These are phyloP conservation scores for Kodamaea leandrae DNA, from an alignment of 805 yeast genomes.

Conservation along the genomic window DNA sequence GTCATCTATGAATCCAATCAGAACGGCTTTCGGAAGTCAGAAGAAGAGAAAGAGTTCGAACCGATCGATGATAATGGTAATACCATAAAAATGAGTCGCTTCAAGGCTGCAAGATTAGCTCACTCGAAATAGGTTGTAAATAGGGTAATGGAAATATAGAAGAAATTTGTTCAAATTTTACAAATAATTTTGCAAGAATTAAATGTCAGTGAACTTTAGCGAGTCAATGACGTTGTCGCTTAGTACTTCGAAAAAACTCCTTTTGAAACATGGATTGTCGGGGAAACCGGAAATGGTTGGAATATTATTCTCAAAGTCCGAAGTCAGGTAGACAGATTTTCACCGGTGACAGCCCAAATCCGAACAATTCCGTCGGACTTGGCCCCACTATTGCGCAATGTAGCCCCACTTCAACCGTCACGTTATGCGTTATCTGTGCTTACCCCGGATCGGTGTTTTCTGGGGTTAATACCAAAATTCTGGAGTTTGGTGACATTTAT, in stretches of 20 bases:
- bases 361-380: no score
- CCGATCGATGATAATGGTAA: conserved; percentile 66
- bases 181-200: no score
- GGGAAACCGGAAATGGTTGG: no score
- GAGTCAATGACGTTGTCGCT: no score
- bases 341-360: no score
- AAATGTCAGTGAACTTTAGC: no score
- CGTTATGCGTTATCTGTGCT: background rate
- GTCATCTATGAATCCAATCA: conserved; percentile 43
- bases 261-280: no score
- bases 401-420: background rate
- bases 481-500: background rate
- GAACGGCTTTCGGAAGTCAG: conserved; percentile 43
- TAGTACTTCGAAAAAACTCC: no score
- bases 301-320: no score
- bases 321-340: no score
- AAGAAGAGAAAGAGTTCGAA: conserved; percentile 56
- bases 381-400: background rate
- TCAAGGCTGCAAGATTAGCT: conserved; percentile 50
- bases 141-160: no score
- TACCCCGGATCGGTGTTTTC: conserved; percentile 2
- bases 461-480: background rate
- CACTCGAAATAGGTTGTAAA: background rate
- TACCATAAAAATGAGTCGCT: conserved; percentile 60
- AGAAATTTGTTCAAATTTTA: no score